phyloP scores from a whole-genome alignment of 495 filamentous ascomycete genomes.

The Penicillium samsonianum region DNA sequence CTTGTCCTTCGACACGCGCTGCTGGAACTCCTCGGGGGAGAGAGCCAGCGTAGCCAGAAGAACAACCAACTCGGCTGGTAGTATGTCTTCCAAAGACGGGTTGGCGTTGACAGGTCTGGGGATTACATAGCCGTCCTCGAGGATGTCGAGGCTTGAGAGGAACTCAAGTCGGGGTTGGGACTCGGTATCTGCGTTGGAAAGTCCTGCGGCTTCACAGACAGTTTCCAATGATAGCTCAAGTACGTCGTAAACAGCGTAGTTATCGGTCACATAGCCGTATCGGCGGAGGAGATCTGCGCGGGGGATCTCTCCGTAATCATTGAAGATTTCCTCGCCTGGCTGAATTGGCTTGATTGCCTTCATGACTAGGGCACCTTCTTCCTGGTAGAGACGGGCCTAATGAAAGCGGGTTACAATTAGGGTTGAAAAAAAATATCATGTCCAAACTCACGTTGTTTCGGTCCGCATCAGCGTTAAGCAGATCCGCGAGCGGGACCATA shows the following conservation, averaged over 20 bases:
- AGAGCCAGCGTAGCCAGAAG: conserved; percentile 50
- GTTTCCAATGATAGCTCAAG: conserved; percentile 66
- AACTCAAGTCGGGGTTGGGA: conserved; percentile 49
- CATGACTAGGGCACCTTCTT: conserved; percentile 63
- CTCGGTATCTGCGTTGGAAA: conserved; percentile 41
- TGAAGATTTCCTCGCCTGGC: conserved; percentile 79
- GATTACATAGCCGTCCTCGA: conserved; percentile 60
- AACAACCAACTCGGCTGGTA: conserved; percentile 51
- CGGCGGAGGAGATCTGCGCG: conserved; percentile 79
- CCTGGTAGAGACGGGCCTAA: conserved; percentile 69
- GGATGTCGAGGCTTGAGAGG: conserved; percentile 49
- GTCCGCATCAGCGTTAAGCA: conserved; percentile 88
- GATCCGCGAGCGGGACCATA: conserved; percentile 91
- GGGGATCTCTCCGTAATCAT: conserved; percentile 86
- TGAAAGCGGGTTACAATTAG: conserved; percentile 14
- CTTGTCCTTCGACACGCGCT: conserved; percentile 45
- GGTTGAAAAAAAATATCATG: not conserved
- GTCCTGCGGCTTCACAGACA: conserved; percentile 53
- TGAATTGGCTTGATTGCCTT: conserved; percentile 64
- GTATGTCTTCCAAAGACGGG: conserved; percentile 39
- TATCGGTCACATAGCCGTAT: conserved; percentile 83
- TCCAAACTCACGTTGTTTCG: conserved; percentile 65
- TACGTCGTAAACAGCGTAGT: conserved; percentile 78
- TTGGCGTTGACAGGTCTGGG: conserved; percentile 33
- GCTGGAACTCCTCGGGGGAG: conserved; percentile 39